These are phyloP conservation scores for Flagelloscypha sp. DNA, from an alignment of 768 basidiomycete genomes.

Conservation along the genomic window DNA sequence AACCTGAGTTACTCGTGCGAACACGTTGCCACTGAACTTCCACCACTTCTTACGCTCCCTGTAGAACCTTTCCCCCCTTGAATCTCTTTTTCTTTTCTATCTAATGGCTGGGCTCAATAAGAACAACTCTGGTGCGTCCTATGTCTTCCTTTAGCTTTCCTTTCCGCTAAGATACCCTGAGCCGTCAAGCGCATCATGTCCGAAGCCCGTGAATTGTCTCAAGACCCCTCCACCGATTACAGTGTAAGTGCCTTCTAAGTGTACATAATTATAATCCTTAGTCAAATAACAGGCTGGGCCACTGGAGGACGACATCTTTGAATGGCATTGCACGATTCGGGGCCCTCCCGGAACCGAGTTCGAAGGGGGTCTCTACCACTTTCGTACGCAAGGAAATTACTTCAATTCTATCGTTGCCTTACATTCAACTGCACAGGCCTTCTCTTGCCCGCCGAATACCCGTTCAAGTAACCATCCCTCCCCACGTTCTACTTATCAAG, in stretches of 20 bases:
- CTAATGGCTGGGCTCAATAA: conserved; percentile 55
- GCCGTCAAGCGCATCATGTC: conserved; percentile 97
- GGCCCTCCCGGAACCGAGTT: conserved; percentile 86
- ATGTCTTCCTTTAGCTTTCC: not conserved
- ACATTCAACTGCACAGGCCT: no score
- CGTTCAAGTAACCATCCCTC: no score
- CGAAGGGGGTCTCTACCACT: conserved; percentile 93
- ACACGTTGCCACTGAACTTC: not conserved
- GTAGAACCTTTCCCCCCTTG: not conserved
- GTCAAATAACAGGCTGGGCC: no score
- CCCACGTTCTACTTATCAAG: no score
- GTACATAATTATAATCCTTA: conserved; percentile 22
- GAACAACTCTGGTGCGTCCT: conserved; percentile 72
- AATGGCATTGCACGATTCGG: conserved; percentile 98
- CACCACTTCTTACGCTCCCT: not conserved
- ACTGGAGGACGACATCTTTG: no score
- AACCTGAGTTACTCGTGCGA: not conserved
- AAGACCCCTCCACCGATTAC: conserved; percentile 82
- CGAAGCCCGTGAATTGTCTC: conserved; percentile 83
- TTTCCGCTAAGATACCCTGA: conserved; percentile 18
- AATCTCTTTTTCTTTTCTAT: not conserved
- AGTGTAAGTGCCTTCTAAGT: conserved; percentile 75
- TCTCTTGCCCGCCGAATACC: conserved; percentile 86
- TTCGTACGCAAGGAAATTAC: no score
- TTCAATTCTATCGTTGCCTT: no score